These are phyloP conservation scores for Coniochaeta ligniaria DNA, from an alignment of 2,329 filamentous ascomycete genomes.

Conservation along the genomic window DNA sequence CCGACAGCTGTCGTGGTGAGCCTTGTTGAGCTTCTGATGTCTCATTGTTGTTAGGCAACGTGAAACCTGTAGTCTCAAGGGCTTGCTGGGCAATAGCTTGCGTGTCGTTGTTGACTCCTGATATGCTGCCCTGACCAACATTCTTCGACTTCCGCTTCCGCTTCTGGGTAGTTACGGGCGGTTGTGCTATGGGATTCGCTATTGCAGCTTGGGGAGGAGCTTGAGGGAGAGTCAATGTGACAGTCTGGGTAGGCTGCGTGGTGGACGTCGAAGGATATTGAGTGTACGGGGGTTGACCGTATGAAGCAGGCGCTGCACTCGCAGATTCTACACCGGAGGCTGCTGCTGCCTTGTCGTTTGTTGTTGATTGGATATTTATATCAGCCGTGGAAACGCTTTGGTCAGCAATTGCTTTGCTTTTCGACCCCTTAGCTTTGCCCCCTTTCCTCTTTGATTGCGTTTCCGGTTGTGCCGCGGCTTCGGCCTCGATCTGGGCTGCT, in stretches of 20 bases:
- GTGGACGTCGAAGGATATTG: not conserved
- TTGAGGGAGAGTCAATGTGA: not conserved
- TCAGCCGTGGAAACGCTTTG: constrained; percentile 3
- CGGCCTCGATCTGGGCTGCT: constrained; percentile 9
- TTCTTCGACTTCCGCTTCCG: not conserved
- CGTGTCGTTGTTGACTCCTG: not conserved
- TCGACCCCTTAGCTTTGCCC: constrained; percentile 37
- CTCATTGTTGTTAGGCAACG: not conserved
- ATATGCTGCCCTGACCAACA: not conserved
- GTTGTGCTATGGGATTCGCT: not conserved
- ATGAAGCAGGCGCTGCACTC: not conserved
- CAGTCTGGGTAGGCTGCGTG: not conserved
- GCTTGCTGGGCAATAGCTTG: not conserved
- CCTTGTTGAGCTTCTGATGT: not conserved
- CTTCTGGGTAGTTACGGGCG: not conserved
- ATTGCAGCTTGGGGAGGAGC: not conserved
- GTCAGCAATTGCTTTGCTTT: constrained; percentile 27
- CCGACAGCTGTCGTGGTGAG: not conserved
- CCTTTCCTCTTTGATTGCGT: constrained; percentile 15
- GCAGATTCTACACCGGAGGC: not conserved
- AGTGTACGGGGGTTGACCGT: not conserved
- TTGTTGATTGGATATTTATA: not conserved
- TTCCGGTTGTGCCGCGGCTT: constrained; percentile 1
- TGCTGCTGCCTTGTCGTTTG: not conserved
- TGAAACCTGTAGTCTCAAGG: not conserved